phyloP scores from a whole-genome alignment of 805 yeast species.

The Pichia phayaonensis region DNA sequence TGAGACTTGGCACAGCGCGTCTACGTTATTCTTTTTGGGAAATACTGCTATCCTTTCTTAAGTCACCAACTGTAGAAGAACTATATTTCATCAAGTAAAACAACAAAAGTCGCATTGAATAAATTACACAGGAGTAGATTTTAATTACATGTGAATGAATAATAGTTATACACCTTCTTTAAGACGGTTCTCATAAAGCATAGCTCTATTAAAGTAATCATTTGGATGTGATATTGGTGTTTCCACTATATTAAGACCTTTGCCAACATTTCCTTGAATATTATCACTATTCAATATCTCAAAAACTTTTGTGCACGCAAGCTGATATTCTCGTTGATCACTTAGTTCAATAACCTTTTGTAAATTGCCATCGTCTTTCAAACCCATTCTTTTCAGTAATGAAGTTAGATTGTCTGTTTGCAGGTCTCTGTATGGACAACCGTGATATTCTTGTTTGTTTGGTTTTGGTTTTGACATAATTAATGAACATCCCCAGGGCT shows the following conservation, averaged over 20 bases:
- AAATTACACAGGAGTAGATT: too few species aligned
- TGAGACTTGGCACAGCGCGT: neutral
- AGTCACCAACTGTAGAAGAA: too few species aligned
- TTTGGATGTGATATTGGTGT: conserved; percentile 79
- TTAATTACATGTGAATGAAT: too few species aligned
- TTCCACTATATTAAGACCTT: conserved; percentile 41
- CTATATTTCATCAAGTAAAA: too few species aligned
- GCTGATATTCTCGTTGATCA: conserved; percentile 61
- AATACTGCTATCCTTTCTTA: too few species aligned
- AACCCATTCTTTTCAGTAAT: conserved; percentile 56
- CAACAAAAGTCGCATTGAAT: neutral
- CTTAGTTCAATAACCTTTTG: conserved; percentile 63
- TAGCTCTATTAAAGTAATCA: conserved; percentile 72
- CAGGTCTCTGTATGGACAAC: conserved; percentile 86
- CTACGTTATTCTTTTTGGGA: neutral
- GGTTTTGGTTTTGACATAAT: conserved; percentile 71
- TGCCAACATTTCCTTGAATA: conserved; percentile 29
- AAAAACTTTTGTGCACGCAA: conserved; percentile 86
- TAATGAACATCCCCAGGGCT: conserved; percentile 78
- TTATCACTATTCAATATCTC: conserved; percentile 55
- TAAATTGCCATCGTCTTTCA: conserved; percentile 42
- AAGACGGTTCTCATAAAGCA: conserved; percentile 40
- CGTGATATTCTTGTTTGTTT: conserved; percentile 63
- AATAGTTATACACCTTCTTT: neutral
- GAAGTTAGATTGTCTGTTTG: conserved; percentile 52